Conservation (phyloP, 805 yeast genomes). For the Hanseniaspora osmophila region DNA sequence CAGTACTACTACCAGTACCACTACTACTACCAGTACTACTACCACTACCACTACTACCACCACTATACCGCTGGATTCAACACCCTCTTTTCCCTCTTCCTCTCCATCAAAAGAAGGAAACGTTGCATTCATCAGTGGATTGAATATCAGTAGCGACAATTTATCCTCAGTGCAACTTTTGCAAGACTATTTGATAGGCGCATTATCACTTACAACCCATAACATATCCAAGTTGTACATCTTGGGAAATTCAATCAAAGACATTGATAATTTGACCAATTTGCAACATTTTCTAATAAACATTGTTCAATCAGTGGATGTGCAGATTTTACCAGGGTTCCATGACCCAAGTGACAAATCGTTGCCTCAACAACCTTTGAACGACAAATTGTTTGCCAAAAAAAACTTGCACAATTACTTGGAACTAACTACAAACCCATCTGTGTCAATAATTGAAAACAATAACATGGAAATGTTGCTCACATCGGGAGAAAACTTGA, state of each 20-base stretch:
- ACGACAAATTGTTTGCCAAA: conserved; percentile 49
- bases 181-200: conserved; percentile 60
- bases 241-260: conserved; percentile 15
- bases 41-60: conserved; percentile 2
- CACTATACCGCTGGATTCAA: too few relatives aligned
- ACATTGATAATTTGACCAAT: conserved; percentile 40
- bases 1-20: too few relatives aligned
- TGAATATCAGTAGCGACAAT: conserved; percentile 37
- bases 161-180: conserved; percentile 40
- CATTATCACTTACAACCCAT: conserved; percentile 63
- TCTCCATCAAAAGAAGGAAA: conserved; percentile 11
- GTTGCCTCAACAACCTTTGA: conserved; percentile 85
- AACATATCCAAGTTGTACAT: conserved; percentile 28
- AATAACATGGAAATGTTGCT: conserved; percentile 49
- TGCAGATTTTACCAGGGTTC: conserved; percentile 72
- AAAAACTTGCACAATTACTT: conserved; percentile 12
- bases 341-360: conserved; percentile 75
- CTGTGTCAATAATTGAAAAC: conserved; percentile 35
- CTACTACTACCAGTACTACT: neutral
- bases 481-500: conserved; percentile 72
- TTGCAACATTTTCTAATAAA: conserved; percentile 49
- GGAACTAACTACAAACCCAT: conserved; percentile 54
- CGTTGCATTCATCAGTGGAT: conserved; percentile 68
- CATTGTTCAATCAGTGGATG: conserved; percentile 44
- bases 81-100: too few relatives aligned